Evolutionary conservation across 176 grass and related monocot species (phyloP).

Genomic region (Rhipidocladum racemiflorum): DNA sequence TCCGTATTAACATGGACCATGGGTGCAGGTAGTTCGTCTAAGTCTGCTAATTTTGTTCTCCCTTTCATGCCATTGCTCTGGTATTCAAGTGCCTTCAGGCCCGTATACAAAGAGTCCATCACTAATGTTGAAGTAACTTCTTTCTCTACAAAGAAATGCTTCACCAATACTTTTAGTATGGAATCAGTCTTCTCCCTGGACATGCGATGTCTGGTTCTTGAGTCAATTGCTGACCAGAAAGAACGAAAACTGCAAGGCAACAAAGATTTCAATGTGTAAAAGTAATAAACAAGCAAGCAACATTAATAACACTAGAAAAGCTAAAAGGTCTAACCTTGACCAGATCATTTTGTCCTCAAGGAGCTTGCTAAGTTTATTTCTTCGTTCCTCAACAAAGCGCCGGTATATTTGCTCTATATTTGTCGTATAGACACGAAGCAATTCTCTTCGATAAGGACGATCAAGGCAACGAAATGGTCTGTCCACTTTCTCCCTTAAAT

Average conservation of each 20-base stretch:
- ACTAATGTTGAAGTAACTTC: conserved; percentile 91
- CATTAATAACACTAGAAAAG: conserved; percentile 4
- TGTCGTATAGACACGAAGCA: conserved; percentile 84
- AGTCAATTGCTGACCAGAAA: conserved; percentile 76
- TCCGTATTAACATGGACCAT: conserved; percentile 68
- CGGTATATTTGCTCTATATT: conserved; percentile 89
- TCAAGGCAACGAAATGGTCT: conserved; percentile 90
- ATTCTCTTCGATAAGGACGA: conserved; percentile 83
- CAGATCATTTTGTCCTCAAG: conserved; percentile 88
- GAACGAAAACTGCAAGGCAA: conserved; percentile 65
- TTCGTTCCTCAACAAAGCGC: conserved; percentile 84
- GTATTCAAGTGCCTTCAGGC: conserved; percentile 65
- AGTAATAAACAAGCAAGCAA: not conserved
- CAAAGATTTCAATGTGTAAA: conserved; percentile 17
- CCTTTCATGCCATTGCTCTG: conserved; percentile 68
- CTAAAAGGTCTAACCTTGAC: conserved; percentile 57
- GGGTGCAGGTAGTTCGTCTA: conserved; percentile 62
- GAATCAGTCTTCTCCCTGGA: conserved; percentile 70
- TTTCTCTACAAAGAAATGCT: conserved; percentile 92
- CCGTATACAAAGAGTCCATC: conserved; percentile 84
- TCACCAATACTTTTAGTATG: conserved; percentile 76
- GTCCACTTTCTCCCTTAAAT: conserved; percentile 80
- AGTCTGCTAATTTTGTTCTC: conserved; percentile 50
- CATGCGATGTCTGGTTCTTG: conserved; percentile 52
- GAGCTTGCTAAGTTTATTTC: conserved; percentile 76